phyloP scores from a whole-genome alignment of 2,329 filamentous ascomycete species.

The Laburnicola sp. region DNA sequence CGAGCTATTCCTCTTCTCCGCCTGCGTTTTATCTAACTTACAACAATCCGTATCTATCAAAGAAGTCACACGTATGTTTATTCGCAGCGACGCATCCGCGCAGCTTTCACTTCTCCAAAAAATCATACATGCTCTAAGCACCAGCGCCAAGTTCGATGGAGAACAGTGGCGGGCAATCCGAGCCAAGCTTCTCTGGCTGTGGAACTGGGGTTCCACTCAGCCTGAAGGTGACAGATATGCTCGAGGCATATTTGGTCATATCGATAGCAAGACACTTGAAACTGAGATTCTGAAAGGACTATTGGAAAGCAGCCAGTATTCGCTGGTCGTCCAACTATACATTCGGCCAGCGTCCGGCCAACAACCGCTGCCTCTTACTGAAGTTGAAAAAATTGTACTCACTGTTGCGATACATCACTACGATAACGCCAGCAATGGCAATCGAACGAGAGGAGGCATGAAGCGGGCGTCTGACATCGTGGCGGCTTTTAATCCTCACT shows the following conservation, averaged over 20 bases:
- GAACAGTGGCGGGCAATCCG: conserved; percentile 55
- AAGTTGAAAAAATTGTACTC: conserved; percentile 64
- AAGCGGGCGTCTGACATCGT: conserved; percentile 69
- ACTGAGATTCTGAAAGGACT: conserved; percentile 71
- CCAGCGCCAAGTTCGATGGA: conserved; percentile 62
- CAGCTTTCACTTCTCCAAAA: conserved; percentile 64
- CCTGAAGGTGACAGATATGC: conserved; percentile 44
- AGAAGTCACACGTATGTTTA: conserved; percentile 60
- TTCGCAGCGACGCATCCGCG: conserved; percentile 65
- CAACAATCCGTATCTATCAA: conserved; percentile 48
- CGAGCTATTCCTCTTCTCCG: conserved; percentile 61
- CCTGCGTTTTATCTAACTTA: conserved; percentile 49
- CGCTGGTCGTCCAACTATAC: conserved; percentile 59
- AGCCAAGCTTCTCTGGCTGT: conserved; percentile 71
- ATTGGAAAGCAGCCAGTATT: conserved; percentile 65
- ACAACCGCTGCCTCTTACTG: conserved; percentile 53
- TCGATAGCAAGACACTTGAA: conserved; percentile 66
- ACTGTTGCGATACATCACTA: conserved; percentile 70
- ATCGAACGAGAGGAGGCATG: conserved; percentile 72
- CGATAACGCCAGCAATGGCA: conserved; percentile 81
- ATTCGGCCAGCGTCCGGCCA: conserved; percentile 61
- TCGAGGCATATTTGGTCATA: conserved; percentile 59
- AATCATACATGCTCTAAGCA: conserved; percentile 59
- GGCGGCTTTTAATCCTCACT: conserved; percentile 63
- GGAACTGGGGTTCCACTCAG: conserved; percentile 66